Conservation (phyloP, 495 filamentous ascomycete genomes). For the Podospora appendiculata region DNA sequence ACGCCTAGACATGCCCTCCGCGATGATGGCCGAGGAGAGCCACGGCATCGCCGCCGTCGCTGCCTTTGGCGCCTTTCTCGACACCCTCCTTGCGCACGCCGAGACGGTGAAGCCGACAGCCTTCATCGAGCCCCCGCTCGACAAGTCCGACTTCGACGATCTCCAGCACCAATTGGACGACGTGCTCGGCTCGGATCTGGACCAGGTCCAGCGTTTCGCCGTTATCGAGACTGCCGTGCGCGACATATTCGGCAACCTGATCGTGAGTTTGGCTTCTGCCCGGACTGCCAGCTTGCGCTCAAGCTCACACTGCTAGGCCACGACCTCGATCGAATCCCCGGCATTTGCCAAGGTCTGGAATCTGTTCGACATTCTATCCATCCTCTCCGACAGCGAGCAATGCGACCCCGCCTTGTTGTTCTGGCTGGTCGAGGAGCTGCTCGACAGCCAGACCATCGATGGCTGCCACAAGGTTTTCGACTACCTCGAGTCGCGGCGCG, state of each 20-base stretch:
- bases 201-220: conserved; percentile 45
- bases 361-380: conserved; percentile 79
- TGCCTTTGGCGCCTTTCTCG: conserved; percentile 47
- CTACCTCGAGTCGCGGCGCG: conserved; percentile 85
- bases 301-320: conserved; percentile 40
- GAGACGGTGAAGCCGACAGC: conserved; percentile 54
- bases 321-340: conserved; percentile 62
- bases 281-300: not conserved
- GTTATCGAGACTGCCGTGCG: conserved; percentile 72
- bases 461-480: conserved; percentile 87
- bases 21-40: conserved; percentile 18
- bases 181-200: conserved; percentile 29
- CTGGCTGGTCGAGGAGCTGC: conserved; percentile 86
- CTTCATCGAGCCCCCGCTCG: conserved; percentile 72
- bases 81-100: conserved; percentile 56
- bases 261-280: conserved; percentile 44
- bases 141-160: conserved; percentile 49
- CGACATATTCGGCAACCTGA: conserved; percentile 63
- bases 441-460: conserved; percentile 90
- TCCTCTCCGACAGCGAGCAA: conserved; percentile 77
- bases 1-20: conserved; percentile 29
- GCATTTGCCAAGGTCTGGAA: conserved; percentile 82
- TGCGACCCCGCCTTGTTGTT: conserved; percentile 80
- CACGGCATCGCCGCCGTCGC: conserved; percentile 50
- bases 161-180: conserved; percentile 32